Base-by-base conservation (phyloP, 768 basidiomycete species). In the Serendipita indica region DNA sequence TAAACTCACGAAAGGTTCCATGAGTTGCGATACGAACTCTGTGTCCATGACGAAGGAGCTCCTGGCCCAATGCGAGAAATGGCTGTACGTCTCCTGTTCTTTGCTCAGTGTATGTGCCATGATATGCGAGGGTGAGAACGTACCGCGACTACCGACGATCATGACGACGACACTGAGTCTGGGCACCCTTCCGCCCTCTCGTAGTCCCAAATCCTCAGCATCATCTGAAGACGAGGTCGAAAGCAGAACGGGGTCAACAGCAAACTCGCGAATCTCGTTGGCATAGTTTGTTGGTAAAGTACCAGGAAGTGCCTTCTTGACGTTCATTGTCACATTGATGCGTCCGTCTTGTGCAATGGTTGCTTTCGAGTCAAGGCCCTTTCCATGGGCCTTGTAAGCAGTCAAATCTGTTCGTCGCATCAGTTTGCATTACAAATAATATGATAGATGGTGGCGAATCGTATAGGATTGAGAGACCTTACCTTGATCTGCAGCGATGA, bases 91-190 rank as follows among this genome's bases (percentile, higher is more conserved):
- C 81, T 30, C 81, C 81, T 16, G n/a, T 18, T 10, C 20, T 7
- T 28, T 20, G 16, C 20, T 49, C 14, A 43, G n/a, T 49, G 33
- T 35, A 27, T 32, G 20, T 58, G 16, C 57, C 35, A 6, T 34
- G 33, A 58, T 46, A 22, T 59, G 34, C 39, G 28, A 22, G 14
- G n/a, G 1, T 22, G 1, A 33, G 12, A 4, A 39, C 73, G 22
- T 63, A 77, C 81, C 82, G 64, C 82, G 71, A 62, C 79, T 80
- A 4, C 82, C 82, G 22, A 82, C 81, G 46, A 84, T 79, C 77
- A 82, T 80, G 41, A 84, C 77, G 39, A 83, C 77, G 35, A 84
- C 78, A 62, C 73, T 80, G 67, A 84, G 66, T 3, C 64, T 63
- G 2, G 70, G 59, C 33, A n/a, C 49, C 60, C 39, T 56, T 56